phyloP scores from a whole-genome alignment of 257 asterid species.

The Nicotiana noctiflora region DNA sequence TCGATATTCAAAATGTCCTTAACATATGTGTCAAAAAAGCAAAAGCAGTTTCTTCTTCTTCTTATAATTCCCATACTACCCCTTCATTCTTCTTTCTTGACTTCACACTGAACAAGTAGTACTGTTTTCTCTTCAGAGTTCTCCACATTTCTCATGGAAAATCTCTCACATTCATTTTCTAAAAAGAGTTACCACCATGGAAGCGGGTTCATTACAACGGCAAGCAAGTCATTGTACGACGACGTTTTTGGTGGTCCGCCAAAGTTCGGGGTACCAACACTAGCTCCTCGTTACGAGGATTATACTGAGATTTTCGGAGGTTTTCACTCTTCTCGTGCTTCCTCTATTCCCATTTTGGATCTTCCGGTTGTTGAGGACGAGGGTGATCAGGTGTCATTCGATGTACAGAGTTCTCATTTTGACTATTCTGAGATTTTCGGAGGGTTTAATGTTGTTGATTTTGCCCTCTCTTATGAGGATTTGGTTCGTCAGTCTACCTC shows the following conservation, averaged over 20 bases:
- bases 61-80: not conserved
- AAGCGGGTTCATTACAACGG: conserved; percentile 37
- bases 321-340: conserved; percentile 61
- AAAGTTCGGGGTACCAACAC: conserved; percentile 41
- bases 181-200: conserved; percentile 45
- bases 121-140: not conserved
- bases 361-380: conserved; percentile 42
- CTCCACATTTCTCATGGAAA: conserved; percentile 39
- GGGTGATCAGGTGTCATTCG: conserved; percentile 29
- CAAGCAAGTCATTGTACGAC: conserved; percentile 67
- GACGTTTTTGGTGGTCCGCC: conserved; percentile 67
- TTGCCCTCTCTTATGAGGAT: conserved; percentile 51
- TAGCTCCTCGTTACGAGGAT: conserved; percentile 81
- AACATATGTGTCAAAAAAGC: not conserved
- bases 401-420: conserved; percentile 37
- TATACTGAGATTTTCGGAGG: conserved; percentile 84
- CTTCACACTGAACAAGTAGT: not conserved
- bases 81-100: not conserved
- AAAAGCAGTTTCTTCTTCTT: not conserved
- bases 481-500: conserved; percentile 41
- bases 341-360: conserved; percentile 75
- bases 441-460: conserved; percentile 32
- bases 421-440: conserved; percentile 78
- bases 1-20: conserved; percentile 5
- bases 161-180: conserved; percentile 46